A percentile compares a stretch with the other conserved stretches of the same genome.
Evolutionary conservation across 2,329 filamentous ascomycete genomes (phyloP).

Genomic region (Aspergillus pseudonomiae): DNA sequence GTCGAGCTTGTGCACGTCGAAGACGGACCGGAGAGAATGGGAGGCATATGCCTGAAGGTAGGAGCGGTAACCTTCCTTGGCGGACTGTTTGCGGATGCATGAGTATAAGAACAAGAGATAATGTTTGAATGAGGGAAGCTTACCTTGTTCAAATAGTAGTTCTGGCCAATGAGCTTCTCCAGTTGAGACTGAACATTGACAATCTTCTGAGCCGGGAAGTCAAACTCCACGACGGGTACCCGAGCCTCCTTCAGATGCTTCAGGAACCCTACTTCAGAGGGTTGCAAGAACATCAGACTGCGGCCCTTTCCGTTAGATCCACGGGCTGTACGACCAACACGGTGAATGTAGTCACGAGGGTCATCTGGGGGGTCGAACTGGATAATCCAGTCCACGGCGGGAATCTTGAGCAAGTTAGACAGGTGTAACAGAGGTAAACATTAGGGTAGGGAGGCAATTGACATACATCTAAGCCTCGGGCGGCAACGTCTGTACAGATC

Average conservation of each 20-base stretch:
- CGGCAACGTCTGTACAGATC: constrained; percentile 96
- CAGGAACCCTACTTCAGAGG: constrained; percentile 88
- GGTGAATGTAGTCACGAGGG: constrained; percentile 89
- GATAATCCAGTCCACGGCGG: constrained; percentile 92
- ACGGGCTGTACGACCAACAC: constrained; percentile 90
- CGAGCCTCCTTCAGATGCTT: constrained; percentile 87
- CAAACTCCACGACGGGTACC: constrained; percentile 93
- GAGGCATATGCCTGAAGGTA: constrained; percentile 96
- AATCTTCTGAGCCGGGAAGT: constrained; percentile 91
- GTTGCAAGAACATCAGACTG: constrained; percentile 90
- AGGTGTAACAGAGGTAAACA: constrained; percentile 9
- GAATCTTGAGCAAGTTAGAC: constrained; percentile 61
- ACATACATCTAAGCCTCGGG: constrained; percentile 82
- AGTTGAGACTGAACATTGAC: constrained; percentile 87
- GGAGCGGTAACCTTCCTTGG: constrained; percentile 76
- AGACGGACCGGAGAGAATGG: constrained; percentile 79
- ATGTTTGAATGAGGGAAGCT: constrained; percentile 19
- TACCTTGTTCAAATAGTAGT: constrained; percentile 95
- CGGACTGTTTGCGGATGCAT: constrained; percentile 48
- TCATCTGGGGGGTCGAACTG: constrained; percentile 96
- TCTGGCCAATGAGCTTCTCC: constrained; percentile 90
- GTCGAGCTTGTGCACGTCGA: constrained; percentile 80
- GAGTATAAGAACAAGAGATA: neutral
- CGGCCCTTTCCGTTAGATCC: constrained; percentile 81
- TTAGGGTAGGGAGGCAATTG: neutral